Percentiles rank a stretch among this genome's conserved stretches.
phyloP scores from a whole-genome alignment of 1,284 basidiomycete genomes.

The Tilletia caries region DNA sequence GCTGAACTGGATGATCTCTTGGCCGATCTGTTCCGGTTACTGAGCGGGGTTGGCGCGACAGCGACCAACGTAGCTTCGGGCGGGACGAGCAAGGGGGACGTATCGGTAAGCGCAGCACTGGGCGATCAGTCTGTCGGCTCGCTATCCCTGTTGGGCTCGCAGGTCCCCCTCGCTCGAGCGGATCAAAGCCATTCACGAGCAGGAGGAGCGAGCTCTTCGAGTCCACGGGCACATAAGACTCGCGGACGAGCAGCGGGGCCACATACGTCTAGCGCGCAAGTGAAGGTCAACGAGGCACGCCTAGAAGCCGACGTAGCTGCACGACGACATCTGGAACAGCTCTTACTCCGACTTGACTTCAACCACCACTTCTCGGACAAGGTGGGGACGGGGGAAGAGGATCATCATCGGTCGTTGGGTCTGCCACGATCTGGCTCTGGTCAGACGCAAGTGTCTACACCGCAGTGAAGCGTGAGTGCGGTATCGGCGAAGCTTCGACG shows the following conservation, averaged over 20 bases:
- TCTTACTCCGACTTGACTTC: slow-evolving; percentile 77
- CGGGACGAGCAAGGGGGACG: too few relatives aligned
- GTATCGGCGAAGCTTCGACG: too few relatives aligned
- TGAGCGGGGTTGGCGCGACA: slow-evolving; percentile 16
- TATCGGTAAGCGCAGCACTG: slow-evolving; percentile 10
- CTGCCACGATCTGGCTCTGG: too few relatives aligned
- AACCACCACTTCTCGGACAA: slow-evolving; percentile 67
- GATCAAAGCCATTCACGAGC: neutral
- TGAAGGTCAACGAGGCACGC: slow-evolving; percentile 57
- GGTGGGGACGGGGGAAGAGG: neutral
- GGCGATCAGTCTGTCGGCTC: slow-evolving; percentile 15
- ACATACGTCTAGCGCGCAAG: too few relatives aligned
- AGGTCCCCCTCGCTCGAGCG: slow-evolving; percentile 17
- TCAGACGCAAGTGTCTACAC: too few relatives aligned
- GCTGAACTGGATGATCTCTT: slow-evolving; percentile 67
- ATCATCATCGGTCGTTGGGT: too few relatives aligned
- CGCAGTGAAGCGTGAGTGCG: too few relatives aligned
- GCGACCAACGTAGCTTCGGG: slow-evolving; percentile 11
- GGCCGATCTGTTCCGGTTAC: slow-evolving; percentile 69
- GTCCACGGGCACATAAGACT: neutral
- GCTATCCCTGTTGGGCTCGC: slow-evolving; percentile 21
- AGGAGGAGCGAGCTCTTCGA: too few relatives aligned
- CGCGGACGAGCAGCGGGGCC: slow-evolving; percentile 32
- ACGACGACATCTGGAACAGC: slow-evolving; percentile 74
- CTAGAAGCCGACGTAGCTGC: slow-evolving; percentile 60